Evolutionary conservation across 2,329 filamentous ascomycete species (phyloP).

Genomic region (Penicillium paneum): DNA sequence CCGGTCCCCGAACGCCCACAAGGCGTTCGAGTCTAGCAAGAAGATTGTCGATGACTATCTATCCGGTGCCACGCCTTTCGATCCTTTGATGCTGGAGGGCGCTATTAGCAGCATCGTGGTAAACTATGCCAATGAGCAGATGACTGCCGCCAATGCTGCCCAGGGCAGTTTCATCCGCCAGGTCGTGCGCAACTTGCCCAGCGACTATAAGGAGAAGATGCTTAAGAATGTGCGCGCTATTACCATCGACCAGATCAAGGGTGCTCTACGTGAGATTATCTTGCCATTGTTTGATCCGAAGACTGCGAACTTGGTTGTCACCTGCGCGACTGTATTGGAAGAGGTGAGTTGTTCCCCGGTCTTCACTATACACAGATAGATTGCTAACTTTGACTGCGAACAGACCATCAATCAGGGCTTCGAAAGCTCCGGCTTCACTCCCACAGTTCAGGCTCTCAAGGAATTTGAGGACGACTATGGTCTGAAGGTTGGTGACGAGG

Average conservation of each 20-base stretch:
- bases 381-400: constrained; percentile 11
- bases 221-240: constrained; percentile 75
- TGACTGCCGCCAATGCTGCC: constrained; percentile 78
- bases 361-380: constrained; percentile 1
- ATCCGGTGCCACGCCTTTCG: constrained; percentile 67
- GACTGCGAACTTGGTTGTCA: constrained; percentile 80
- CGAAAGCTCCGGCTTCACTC: constrained; percentile 71
- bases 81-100: constrained; percentile 79
- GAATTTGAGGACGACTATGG: constrained; percentile 91
- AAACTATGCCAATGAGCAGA: constrained; percentile 80
- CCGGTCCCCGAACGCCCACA: constrained; percentile 82
- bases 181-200: constrained; percentile 71
- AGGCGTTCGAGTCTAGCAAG: constrained; percentile 75
- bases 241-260: constrained; percentile 70
- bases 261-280: constrained; percentile 70
- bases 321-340: constrained; percentile 78
- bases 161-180: constrained; percentile 77
- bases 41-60: constrained; percentile 72
- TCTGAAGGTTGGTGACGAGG: constrained; percentile 60
- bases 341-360: constrained; percentile 60
- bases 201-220: constrained; percentile 74
- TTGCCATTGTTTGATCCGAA: constrained; percentile 76
- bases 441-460: constrained; percentile 68
- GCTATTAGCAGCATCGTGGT: constrained; percentile 88
- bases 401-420: constrained; percentile 76